Base-by-base conservation (phyloP, 2,329 filamentous ascomycete species). In the Penicillium sp. region DNA sequence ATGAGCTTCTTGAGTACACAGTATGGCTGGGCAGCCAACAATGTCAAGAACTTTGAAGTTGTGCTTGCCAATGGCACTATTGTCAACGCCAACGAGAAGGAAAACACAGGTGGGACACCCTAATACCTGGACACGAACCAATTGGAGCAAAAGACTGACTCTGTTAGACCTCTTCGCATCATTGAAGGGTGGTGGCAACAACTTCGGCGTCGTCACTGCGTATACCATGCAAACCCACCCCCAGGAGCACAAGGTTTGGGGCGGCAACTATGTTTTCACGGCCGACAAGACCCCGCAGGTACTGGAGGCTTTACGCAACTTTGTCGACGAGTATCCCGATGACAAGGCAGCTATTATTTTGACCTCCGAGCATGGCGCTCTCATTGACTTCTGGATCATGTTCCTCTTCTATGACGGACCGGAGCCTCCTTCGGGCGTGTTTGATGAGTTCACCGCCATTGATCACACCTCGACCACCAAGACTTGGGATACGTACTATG, bases 351-450 rank as follows among this genome's bases (percentile, higher is more conserved):
- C 77, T 10, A 78, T 87, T 39, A 86, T 86, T 55, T 67, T 81
- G 40, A 86, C 82, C 0, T 75, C 77, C 2, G 76, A 83, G 60
- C 71, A 78, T 13, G 63, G 74, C 2, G 72, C 73, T 9, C 51
- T 78, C 0, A 58, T 83, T 40, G 75, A 84, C 54, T 72, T 80
- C 17, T 85, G 82, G 81, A 75, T 84, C 51, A 67, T 87, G 52
- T 86, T 86, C 67, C 64, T 84, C 29, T 86, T 84, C 71, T 87
- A 86, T 65, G 81, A 87, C 64, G 84, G 81, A 1, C 75, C 78
- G 0, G 66, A 69, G 44, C 78, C 78, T 0, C 83, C 84, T 0
- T 61, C 71, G 1, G 78, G 73, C 4, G 75, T 81, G 2, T 87
- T 88, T 52, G 74, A 78, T 50, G 78, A 79, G 50, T 87, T 87